Base-by-base conservation (phyloP, 257 asterid species). In the Cruciata laevipes region DNA sequence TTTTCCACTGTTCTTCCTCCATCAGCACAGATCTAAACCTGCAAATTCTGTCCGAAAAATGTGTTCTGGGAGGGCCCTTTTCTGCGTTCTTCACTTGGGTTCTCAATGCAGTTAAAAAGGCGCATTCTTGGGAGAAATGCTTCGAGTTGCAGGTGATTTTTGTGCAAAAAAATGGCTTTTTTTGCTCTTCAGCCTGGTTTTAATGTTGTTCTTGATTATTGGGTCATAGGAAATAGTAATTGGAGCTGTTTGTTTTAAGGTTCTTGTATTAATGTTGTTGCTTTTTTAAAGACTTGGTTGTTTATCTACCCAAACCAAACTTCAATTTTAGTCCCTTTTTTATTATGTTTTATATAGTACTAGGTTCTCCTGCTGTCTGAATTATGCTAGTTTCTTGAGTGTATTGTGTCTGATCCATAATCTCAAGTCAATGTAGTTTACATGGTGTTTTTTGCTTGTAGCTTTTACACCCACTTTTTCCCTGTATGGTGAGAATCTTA, bases 91-190 rank as follows among this genome's bases (percentile, higher is more conserved):
- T 71, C 72, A 24, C 65, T 30, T 66, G 73, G 73, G 71, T 57
- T 69, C 72, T 70, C 70, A 75, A 77, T 78, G 68, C 77, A 66
- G 67, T 70, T 71, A 79, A 76, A 33, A 70, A 65, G 56, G 40
- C 24, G 7, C 53, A 59, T 47, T 71, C 68, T 76, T 71, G 68
- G 14, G 52, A 49, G 53, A 68, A 66, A 80, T 79, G 85, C 67
- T 76, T 70, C 78, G 6, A 47, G 55, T 47, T 47, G n/a, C 10
- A 82, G 89, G 89, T 86, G 72, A 74, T 71, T 32, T 61, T 67
- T 24, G 21, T 24, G 14, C 7, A 23, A 6, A 61, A 62, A 59
- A 30, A 53, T 47, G 71, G n/a, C 6, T 33, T 59, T 64, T 55
- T 35, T 35, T 61, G 13, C 25, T 30, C 30, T 30, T 4, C 21